Conservation (phyloP, 2,329 filamentous ascomycete genomes). For the Aspergillus chevalieri region DNA sequence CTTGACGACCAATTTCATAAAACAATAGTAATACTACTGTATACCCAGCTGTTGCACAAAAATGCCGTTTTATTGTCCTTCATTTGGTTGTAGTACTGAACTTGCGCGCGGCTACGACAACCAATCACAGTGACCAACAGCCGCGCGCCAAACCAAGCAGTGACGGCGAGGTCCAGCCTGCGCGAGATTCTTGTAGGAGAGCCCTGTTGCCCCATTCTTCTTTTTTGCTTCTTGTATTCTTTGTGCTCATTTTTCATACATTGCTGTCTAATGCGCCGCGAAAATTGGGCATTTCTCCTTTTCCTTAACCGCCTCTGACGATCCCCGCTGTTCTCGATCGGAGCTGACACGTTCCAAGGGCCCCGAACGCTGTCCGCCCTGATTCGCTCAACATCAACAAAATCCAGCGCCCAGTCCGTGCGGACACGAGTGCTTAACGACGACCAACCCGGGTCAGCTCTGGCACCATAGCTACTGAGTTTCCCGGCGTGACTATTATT, state of each 20-base stretch:
- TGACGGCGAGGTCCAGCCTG: background rate
- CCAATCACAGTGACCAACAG: background rate
- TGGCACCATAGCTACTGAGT: too few species aligned
- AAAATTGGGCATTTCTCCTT: background rate
- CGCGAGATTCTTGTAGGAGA: too few species aligned
- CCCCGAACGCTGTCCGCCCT: constrained; percentile 13
- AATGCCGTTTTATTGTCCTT: too few species aligned
- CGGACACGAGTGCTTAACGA: constrained; percentile 8
- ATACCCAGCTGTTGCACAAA: too few species aligned
- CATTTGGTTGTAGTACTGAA: too few species aligned
- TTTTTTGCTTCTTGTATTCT: background rate
- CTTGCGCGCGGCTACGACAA: background rate
- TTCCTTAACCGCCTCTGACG: background rate
- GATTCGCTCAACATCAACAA: constrained; percentile 15
- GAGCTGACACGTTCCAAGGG: constrained; percentile 18
- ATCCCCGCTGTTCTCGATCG: constrained; percentile 3
- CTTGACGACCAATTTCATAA: background rate
- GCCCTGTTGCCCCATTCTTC: background rate
- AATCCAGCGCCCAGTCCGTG: constrained; percentile 7
- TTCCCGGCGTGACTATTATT: too few species aligned
- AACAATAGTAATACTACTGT: too few species aligned
- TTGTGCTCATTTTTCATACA: too few species aligned
- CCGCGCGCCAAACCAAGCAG: background rate
- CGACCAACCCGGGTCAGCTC: background rate
- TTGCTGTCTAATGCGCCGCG: too few species aligned